Percentiles rank a stretch among this genome's conserved stretches.
Evolutionary conservation across 352 stramenopile genomes (phyloP).

Genomic region (Hyaloperonospora arabidopsidis): DNA sequence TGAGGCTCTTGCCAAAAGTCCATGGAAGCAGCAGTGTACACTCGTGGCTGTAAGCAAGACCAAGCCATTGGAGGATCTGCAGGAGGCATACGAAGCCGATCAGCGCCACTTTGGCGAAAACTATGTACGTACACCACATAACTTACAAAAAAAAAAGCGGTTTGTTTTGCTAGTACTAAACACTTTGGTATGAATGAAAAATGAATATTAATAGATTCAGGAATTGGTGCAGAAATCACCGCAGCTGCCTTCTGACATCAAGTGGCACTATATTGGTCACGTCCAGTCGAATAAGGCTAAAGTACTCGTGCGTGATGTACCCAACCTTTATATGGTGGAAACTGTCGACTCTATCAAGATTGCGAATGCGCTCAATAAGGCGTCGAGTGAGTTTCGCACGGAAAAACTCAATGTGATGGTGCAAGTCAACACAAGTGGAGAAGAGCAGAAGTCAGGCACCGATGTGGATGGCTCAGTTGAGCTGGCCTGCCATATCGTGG

Average conservation of each 20-base stretch:
- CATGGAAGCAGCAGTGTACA: conserved; percentile 57
- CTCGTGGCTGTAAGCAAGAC: conserved; percentile 93
- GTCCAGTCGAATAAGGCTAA: conserved; percentile 98
- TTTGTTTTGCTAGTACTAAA: neutral
- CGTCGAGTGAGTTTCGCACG: conserved; percentile 53
- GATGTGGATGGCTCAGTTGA: conserved; percentile 65
- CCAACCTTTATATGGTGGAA: conserved; percentile 93
- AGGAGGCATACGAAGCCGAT: conserved; percentile 85
- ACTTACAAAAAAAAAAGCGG: neutral
- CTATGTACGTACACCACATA: conserved; percentile 74
- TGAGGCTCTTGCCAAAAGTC: conserved; percentile 45
- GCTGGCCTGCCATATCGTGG: conserved; percentile 82
- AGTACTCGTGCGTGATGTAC: conserved; percentile 82
- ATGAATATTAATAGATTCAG: conserved; percentile 59
- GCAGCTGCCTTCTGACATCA: conserved; percentile 81
- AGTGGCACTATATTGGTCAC: conserved; percentile 98
- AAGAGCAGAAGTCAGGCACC: conserved; percentile 96
- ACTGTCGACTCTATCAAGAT: conserved; percentile 96
- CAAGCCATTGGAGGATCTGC: conserved; percentile 85
- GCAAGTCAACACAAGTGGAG: conserved; percentile 97
- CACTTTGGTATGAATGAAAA: too few relatives aligned
- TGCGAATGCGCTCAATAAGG: conserved; percentile 91
- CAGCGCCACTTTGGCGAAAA: conserved; percentile 97
- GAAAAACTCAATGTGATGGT: conserved; percentile 90
- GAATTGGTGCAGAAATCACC: conserved; percentile 93